Evolutionary conservation across 148 eudicot genomes (phyloP), one percentile per base, ranked within the genome.

Genomic region (Vaccinium vitisidaea): DNA sequence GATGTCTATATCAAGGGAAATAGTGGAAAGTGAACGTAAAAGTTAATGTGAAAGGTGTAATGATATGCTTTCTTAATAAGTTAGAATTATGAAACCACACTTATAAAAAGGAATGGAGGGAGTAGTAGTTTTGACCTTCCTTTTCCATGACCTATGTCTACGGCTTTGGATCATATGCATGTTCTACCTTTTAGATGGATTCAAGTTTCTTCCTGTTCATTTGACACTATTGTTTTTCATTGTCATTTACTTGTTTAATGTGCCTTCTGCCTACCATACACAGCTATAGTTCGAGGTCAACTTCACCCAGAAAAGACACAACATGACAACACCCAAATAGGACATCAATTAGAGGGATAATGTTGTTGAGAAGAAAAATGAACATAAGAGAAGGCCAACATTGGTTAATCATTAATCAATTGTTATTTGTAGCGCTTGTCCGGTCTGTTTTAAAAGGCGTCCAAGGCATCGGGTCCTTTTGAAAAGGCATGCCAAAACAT

Each of bases 311-410:
- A n/a, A n/a, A n/a, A 63, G 70, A 63, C 9, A 63, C 70, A 63
- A 36, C 39, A 36, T 36, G 39, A 36, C 39, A 36, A n/a, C 30
- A n/a, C 27, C 27, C 70, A n/a, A 63, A 63, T 63, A 19, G 70
- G 70, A n/a, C 70, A n/a, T 63, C 70, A 63, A n/a, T 63, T 63
- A n/a, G 70, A 27, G 9, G 12, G 70, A 63, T n/a, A n/a, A 63
- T 12, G 0, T 25, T 63, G 70, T n/a, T 8, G 70, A 63, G 30
- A 63, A 63, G 70, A n/a, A 21, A 36, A 63, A n/a, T 63, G 70
- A 63, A 8, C 70, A n/a, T 63, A 63, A 63, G 70, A 63, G 70
- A n/a, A 63, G 70, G 67, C 67, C 67, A 61, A 61, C 67, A 21
- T 61, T 21, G 10, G 8, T n/a, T n/a, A 63, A 63, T 61, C 23